Conservation (phyloP, 2,329 filamentous ascomycete species). For the Sarocladium strictum region DNA sequence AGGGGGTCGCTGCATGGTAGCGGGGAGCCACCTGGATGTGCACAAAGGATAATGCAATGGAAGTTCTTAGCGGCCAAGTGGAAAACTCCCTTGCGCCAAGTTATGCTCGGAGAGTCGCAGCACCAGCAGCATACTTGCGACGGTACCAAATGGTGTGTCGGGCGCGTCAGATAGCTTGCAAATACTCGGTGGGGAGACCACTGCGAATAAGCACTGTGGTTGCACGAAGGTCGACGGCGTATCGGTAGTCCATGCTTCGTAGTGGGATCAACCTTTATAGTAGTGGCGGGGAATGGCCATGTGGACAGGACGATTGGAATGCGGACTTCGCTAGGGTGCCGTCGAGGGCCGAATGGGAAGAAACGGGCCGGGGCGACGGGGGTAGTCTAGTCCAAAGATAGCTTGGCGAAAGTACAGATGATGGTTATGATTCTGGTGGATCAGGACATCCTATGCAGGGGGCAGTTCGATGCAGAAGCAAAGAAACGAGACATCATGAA, state of each 20-base stretch:
- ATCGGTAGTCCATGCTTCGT: background rate
- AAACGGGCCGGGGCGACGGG: conserved; percentile 3
- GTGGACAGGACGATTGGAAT: conserved; percentile 2
- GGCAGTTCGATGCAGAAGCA: background rate
- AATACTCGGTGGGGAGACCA: background rate
- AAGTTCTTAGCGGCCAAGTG: background rate
- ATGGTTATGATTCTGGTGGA: background rate
- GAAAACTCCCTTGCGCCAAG: background rate
- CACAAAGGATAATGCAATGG: background rate
- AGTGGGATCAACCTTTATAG: background rate
- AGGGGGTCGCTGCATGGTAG: background rate
- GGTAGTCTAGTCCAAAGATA: conserved; percentile 2
- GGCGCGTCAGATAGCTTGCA: background rate
- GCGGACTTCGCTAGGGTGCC: background rate
- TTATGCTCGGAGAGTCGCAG: background rate
- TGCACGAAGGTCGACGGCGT: background rate
- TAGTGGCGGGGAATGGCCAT: background rate
- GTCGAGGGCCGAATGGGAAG: conserved; percentile 3
- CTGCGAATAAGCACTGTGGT: background rate
- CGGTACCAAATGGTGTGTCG: background rate
- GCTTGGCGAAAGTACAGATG: background rate
- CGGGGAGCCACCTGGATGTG: background rate
- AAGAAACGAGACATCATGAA: background rate
- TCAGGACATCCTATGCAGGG: background rate
- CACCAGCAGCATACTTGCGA: background rate